These are phyloP conservation scores for Colletotrichum cordylinicola DNA, from an alignment of 2,329 filamentous ascomycete species.

Conservation along the genomic window DNA sequence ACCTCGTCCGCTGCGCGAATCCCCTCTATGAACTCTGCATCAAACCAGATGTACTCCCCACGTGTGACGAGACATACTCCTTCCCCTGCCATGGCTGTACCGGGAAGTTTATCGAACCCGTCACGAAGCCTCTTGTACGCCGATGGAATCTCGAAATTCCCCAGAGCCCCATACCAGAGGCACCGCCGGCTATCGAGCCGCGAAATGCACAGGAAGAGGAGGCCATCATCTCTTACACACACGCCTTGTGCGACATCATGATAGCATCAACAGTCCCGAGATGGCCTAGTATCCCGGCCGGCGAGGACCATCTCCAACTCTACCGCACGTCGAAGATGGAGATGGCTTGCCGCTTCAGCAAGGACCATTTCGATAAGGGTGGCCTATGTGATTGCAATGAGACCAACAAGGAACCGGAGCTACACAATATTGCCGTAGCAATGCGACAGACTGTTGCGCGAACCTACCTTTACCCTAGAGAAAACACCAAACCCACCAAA, in stretches of 20 bases:
- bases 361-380: conserved; percentile 1
- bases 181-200: background rate
- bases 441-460: background rate
- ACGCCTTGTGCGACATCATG: background rate
- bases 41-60: background rate
- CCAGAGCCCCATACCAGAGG: background rate
- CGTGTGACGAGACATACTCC: background rate
- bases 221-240: background rate
- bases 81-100: background rate
- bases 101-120: conserved; percentile 1
- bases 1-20: conserved; percentile 15
- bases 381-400: background rate
- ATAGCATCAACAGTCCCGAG: background rate
- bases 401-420: background rate
- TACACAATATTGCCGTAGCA: conserved; percentile 5
- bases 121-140: background rate
- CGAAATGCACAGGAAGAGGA: background rate
- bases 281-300: background rate
- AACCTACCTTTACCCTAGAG: background rate
- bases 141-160: background rate
- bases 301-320: background rate
- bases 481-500: background rate
- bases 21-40: conserved; percentile 7
- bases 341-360: conserved; percentile 16
- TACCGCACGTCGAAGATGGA: conserved; percentile 3